A percentile compares a stretch with the other conserved stretches of the same genome.
Evolutionary conservation across 2,329 filamentous ascomycete genomes (phyloP).

Genomic region (Botryotinia calthae): DNA sequence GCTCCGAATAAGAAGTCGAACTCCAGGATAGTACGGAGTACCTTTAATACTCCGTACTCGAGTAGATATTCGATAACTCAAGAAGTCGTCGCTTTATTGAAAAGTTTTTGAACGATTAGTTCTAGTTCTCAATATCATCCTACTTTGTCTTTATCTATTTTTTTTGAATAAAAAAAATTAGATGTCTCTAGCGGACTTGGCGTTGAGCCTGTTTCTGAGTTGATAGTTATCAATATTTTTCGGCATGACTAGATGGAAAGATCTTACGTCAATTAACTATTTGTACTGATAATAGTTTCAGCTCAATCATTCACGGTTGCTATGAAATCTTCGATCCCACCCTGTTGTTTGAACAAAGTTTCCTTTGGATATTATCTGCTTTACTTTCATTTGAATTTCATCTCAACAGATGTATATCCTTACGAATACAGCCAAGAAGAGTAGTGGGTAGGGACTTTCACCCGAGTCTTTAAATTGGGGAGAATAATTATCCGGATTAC

Average conservation of each 20-base stretch:
- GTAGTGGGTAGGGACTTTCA: background rate
- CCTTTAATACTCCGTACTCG: background rate
- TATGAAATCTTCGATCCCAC: slow-evolving; percentile 29
- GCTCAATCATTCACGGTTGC: background rate
- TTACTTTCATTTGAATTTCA: slow-evolving; percentile 19
- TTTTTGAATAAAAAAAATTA: background rate
- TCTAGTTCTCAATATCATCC: background rate
- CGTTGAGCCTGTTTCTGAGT: background rate
- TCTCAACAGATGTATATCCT: slow-evolving; percentile 1
- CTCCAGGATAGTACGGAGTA: background rate
- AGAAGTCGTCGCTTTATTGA: background rate
- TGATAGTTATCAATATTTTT: background rate
- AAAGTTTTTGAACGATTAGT: too few relatives aligned
- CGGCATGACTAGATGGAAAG: background rate
- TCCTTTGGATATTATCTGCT: slow-evolving; percentile 29
- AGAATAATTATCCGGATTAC: background rate
- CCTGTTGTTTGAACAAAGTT: slow-evolving; percentile 30
- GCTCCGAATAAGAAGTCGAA: background rate
- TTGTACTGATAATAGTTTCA: slow-evolving; percentile 3
- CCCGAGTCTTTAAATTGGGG: background rate
- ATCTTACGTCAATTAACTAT: background rate
- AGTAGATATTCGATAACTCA: background rate
- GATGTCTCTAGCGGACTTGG: background rate
- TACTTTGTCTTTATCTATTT: background rate
- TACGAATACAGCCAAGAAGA: background rate